These are phyloP conservation scores for Setaria viridis DNA, from an alignment of 202 grass and related monocot genomes.

Conservation along the genomic window DNA sequence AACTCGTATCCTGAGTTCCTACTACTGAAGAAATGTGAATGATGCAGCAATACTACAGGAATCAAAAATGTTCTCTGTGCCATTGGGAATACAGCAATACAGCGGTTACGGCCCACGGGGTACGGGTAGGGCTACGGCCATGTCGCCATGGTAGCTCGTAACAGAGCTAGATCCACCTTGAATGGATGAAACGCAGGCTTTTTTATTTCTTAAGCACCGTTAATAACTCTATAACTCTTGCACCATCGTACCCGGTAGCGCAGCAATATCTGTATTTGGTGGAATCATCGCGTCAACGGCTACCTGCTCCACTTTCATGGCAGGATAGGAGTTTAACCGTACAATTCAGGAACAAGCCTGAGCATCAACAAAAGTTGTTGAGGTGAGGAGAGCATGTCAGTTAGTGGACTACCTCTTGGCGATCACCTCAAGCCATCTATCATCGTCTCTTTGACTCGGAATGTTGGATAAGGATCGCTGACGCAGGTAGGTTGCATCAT, in stretches of 20 bases:
- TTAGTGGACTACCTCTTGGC: neutral
- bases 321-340: neutral
- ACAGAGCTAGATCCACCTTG: too few species aligned
- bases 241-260: neutral
- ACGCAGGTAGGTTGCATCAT: neutral
- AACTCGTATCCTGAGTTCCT: too few species aligned
- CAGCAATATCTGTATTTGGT: neutral
- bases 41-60: too few species aligned
- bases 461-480: conserved; percentile 9
- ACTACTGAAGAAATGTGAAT: too few species aligned
- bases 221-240: too few species aligned
- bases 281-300: neutral
- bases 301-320: conserved; percentile 23
- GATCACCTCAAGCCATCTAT: neutral
- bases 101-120: too few species aligned
- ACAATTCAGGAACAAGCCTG: neutral
- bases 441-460: neutral
- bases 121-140: too few species aligned
- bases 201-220: too few species aligned
- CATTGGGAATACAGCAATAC: too few species aligned
- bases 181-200: too few species aligned
- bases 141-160: too few species aligned
- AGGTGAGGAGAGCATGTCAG: neutral
- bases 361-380: neutral
- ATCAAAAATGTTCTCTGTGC: too few species aligned